Conservation (phyloP, 306 rosid genomes). For the Corylus avellana region DNA sequence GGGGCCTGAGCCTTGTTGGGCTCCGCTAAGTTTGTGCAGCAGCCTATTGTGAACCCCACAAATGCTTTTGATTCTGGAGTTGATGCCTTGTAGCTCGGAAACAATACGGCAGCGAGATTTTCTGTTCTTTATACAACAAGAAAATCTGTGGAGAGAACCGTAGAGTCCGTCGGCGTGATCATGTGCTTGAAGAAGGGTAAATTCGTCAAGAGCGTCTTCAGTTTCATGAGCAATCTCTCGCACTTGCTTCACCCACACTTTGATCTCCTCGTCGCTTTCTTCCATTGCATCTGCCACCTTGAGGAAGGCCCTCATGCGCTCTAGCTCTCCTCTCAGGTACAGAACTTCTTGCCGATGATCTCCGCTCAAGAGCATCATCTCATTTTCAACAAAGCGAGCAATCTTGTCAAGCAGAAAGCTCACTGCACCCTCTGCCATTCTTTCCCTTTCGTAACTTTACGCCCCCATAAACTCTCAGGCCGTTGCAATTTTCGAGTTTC, state of each 20-base stretch:
- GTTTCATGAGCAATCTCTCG: constrained; percentile 39
- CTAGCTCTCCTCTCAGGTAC: constrained; percentile 25
- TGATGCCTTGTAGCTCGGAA: constrained; percentile 14
- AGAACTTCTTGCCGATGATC: constrained; percentile 26
- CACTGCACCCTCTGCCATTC: constrained; percentile 35
- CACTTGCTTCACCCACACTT: constrained; percentile 38
- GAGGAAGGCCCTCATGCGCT: constrained; percentile 31
- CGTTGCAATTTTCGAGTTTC: background rate
- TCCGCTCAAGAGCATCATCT: constrained; percentile 15
- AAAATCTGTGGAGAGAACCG: background rate
- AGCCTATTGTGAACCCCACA: constrained; percentile 21
- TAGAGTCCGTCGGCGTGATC: background rate
- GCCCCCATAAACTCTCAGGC: background rate
- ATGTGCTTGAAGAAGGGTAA: constrained; percentile 17
- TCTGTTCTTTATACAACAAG: background rate
- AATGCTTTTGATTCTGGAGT: constrained; percentile 20
- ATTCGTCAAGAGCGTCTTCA: constrained; percentile 39
- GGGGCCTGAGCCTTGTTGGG: background rate
- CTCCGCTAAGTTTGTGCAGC: constrained; percentile 11
- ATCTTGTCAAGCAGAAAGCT: constrained; percentile 25
- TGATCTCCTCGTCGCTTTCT: constrained; percentile 38
- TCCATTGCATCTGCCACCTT: constrained; percentile 33
- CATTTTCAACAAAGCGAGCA: constrained; percentile 6
- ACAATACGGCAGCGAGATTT: constrained; percentile 16
- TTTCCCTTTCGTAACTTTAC: background rate